phyloP scores from a whole-genome alignment of 805 yeast species.

The Helenozyma rhizophorensis region DNA sequence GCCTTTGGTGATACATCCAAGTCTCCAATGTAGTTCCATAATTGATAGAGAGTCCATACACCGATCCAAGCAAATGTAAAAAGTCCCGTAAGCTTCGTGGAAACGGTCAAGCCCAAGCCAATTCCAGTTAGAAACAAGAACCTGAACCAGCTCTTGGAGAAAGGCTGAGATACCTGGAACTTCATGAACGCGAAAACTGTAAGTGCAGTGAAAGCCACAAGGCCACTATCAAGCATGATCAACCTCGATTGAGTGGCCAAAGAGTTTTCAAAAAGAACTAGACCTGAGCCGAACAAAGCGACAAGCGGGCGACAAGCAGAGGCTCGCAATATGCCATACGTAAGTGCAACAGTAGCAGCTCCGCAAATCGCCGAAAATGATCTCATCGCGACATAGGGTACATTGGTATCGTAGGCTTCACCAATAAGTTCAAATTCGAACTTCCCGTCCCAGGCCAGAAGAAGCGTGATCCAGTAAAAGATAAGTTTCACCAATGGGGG shows the following conservation, averaged over 20 bases:
- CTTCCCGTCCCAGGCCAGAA: constrained; percentile 50
- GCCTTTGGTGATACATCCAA: constrained; percentile 37
- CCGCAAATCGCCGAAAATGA: constrained; percentile 55
- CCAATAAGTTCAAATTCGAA: constrained; percentile 42
- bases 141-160: constrained; percentile 49
- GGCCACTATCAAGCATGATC: constrained; percentile 38
- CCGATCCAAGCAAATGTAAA: constrained; percentile 67
- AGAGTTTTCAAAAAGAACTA: constrained; percentile 62
- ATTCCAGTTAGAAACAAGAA: constrained; percentile 45
- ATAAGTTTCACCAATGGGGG: constrained; percentile 68
- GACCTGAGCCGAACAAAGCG: constrained; percentile 46
- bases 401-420: constrained; percentile 21
- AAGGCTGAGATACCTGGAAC: constrained; percentile 43
- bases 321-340: constrained; percentile 52
- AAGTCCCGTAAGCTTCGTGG: constrained; percentile 70
- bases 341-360: constrained; percentile 45
- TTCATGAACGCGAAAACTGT: constrained; percentile 49
- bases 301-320: constrained; percentile 49
- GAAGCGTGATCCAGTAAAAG: constrained; percentile 48
- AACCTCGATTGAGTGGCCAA: constrained; percentile 57
- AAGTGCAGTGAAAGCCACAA: constrained; percentile 43
- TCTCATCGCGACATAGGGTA: constrained; percentile 55
- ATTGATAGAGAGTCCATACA: constrained; percentile 39
- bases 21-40: constrained; percentile 75
- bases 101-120: constrained; percentile 50